Percentiles rank a stretch among this genome's conserved stretches.
Evolutionary conservation across 495 filamentous ascomycete species (phyloP).

Genomic region (Sabuloglossum arenarium): DNA sequence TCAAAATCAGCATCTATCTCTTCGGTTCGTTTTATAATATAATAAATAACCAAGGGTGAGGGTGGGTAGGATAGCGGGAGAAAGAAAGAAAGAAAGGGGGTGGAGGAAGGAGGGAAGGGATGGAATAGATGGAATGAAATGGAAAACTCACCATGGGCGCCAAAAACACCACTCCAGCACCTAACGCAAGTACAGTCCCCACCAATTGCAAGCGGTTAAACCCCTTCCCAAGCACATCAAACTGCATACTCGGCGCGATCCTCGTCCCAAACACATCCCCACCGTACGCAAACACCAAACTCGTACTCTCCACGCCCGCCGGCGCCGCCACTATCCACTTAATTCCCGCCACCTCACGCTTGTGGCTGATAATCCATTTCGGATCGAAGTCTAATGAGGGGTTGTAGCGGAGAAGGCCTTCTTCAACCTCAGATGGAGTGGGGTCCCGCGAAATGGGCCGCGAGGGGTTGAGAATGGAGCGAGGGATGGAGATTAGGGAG

Average conservation of each 20-base stretch:
- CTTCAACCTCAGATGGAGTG: conserved; percentile 53
- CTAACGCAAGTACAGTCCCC: conserved; percentile 58
- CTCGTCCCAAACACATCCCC: conserved; percentile 73
- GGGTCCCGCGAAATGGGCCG: conserved; percentile 74
- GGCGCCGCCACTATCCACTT: conserved; percentile 49
- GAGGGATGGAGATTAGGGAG: conserved; percentile 60
- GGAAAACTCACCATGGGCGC: conserved; percentile 68
- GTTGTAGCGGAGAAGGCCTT: conserved; percentile 58
- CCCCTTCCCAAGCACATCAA: conserved; percentile 80
- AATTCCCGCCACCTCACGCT: conserved; percentile 60
- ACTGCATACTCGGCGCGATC: conserved; percentile 63
- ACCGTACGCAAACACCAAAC: conserved; percentile 76
- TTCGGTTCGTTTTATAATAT: too few species aligned
- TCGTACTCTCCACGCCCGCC: conserved; percentile 78
- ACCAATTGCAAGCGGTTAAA: conserved; percentile 81
- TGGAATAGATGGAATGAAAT: neutral
- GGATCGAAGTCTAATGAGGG: conserved; percentile 72
- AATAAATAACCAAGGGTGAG: too few species aligned
- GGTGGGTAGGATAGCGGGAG: neutral
- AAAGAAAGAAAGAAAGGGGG: neutral
- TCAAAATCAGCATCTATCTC: too few species aligned
- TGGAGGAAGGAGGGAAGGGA: neutral
- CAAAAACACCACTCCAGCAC: conserved; percentile 49
- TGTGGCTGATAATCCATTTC: conserved; percentile 60
- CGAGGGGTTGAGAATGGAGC: conserved; percentile 61